Percentiles rank a stretch among this genome's conserved stretches.
Evolutionary conservation across 83 land plant genomes (phyloP).

Genomic region (Isoetes engelmannii): DNA sequence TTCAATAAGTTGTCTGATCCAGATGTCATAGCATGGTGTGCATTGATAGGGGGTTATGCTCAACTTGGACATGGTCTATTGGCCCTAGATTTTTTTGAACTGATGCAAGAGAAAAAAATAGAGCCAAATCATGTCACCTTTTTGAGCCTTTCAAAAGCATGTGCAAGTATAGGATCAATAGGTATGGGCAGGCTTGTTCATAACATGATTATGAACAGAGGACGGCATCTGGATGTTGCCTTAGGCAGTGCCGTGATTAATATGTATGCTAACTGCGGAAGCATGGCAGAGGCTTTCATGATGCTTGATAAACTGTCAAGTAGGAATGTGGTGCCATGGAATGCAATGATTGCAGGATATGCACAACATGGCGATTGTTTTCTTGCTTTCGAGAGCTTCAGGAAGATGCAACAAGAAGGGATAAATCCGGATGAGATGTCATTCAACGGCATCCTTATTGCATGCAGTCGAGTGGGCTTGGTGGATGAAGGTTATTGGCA

Average conservation of each 20-base stretch:
- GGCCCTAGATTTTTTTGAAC: no score
- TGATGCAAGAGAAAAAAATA: no score
- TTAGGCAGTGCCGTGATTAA: constrained; percentile 1
- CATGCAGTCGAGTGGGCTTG: neutral
- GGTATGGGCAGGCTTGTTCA: neutral
- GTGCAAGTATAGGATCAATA: neutral
- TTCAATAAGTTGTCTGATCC: neutral
- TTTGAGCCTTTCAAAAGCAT: no score
- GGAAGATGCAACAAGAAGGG: constrained; percentile 1
- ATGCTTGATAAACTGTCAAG: neutral
- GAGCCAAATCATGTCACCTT: no score
- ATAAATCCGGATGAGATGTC: neutral
- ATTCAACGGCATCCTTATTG: neutral
- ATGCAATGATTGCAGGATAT: constrained; percentile 2
- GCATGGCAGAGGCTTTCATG: neutral
- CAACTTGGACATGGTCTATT: no score
- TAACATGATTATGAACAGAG: neutral
- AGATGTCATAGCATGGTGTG: constrained; percentile 1
- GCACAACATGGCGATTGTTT: constrained; percentile 9
- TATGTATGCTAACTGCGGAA: constrained; percentile 18
- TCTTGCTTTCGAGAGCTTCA: neutral
- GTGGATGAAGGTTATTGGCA: constrained; percentile 6
- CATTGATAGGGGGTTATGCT: neutral
- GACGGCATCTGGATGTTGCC: neutral
- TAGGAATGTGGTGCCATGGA: constrained; percentile 7